These are phyloP conservation scores for Massarina eburnea DNA, from an alignment of 2,329 filamentous ascomycete genomes.

Conservation along the genomic window DNA sequence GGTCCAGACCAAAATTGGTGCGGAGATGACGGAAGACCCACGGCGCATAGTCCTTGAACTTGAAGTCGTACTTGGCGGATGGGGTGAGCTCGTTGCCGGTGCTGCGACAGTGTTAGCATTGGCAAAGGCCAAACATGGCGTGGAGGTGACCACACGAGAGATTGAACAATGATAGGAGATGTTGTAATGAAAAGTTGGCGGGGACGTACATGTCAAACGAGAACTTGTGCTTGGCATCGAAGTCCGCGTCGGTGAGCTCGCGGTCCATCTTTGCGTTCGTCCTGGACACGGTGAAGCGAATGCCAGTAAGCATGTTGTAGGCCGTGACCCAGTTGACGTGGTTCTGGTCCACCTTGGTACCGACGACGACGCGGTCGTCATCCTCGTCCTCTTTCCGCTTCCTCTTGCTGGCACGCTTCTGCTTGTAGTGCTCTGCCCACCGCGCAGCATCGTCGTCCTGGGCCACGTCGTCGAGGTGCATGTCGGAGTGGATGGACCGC, in stretches of 20 bases:
- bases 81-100: slow-evolving; percentile 96
- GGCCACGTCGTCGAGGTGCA: slow-evolving; percentile 77
- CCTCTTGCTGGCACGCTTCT: slow-evolving; percentile 86
- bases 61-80: slow-evolving; percentile 99
- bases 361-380: slow-evolving; percentile 84
- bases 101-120: slow-evolving; percentile 51
- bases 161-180: slow-evolving; percentile 8
- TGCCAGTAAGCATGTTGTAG: slow-evolving; percentile 99
- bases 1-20: slow-evolving; percentile 84
- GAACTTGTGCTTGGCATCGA: slow-evolving; percentile 93
- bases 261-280: slow-evolving; percentile 97
- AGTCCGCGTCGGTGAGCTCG: slow-evolving; percentile 86
- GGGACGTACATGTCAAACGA: slow-evolving; percentile 90
- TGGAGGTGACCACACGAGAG: slow-evolving; percentile 13
- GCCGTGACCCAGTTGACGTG: slow-evolving; percentile 97
- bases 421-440: slow-evolving; percentile 90
- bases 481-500: slow-evolving; percentile 81
- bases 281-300: slow-evolving; percentile 92
- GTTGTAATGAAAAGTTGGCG: slow-evolving; percentile 16
- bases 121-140: slow-evolving; percentile 15
- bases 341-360: slow-evolving; percentile 95
- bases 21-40: slow-evolving; percentile 97
- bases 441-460: slow-evolving; percentile 88
- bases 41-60: slow-evolving; percentile 99
- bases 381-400: slow-evolving; percentile 87